Evolutionary conservation across 805 yeast genomes (phyloP), one percentile per base, ranked within the genome.

Genomic region (Metschnikowia proteae): DNA sequence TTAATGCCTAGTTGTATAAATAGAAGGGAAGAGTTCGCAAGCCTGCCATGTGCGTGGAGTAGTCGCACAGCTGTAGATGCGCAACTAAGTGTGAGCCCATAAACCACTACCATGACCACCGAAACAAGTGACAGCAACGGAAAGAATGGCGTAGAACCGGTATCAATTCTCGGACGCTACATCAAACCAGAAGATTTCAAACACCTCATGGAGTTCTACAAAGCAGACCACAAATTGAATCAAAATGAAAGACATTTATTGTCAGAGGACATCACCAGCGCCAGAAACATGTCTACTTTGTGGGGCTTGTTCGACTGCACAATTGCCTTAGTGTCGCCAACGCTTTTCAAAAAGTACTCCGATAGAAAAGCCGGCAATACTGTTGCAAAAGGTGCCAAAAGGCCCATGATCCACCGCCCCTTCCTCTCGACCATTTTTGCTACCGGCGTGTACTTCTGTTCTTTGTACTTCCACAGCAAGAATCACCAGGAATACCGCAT

Each of bases 121-220:
- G 43, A n/a, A 32, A 11, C 43, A 30, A 31, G 7, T 32, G 43
- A 31, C 22, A 31, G 36, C 36, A 40, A 23, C 28, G 36, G 25
- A 23, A 25, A n/a, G 30, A 37, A 35, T 3, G 33, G 34, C 4
- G 28, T 25, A 11, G 50, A 49, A 5, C 48, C 45, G 29, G 46
- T 54, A 6, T 49, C 47, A 4, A 49, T 54, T 10, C 45, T 50
- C 43, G 58, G 60, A 23, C 48, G 48, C 27, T 60, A 56, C 45
- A 60, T 71, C 29, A 57, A 64, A 6, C 68, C 70, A 2, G 54
- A 59, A n/a, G 71, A 70, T 50, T 64, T 71, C 55, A 56, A 69
- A 29, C 70, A 72, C n/a, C 61, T 67, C 2, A 61, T 74, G 46
- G 63, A 67, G 28, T 79, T 81, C 57, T 77, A 79, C 52, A 77